Evolutionary conservation across 257 asterid genomes (phyloP).

Genomic region (Fraxinus americana): DNA sequence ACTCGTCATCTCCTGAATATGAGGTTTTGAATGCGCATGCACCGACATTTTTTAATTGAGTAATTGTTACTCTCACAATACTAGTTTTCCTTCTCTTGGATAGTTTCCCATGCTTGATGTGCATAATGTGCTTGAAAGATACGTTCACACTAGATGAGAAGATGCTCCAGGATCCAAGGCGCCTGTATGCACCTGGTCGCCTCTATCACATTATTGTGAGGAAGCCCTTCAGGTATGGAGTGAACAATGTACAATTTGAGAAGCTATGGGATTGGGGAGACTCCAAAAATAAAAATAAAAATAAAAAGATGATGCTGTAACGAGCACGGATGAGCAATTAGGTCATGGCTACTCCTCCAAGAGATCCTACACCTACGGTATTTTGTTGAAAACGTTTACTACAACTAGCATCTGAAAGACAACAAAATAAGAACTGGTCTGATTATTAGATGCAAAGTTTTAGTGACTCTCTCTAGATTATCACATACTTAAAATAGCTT

Average conservation of each 20-base stretch:
- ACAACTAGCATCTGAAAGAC: neutral
- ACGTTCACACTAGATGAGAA: slow-evolving; percentile 90
- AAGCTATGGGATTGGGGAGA: neutral
- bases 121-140: slow-evolving; percentile 93
- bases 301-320: neutral
- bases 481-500: no score
- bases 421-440: neutral
- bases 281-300: neutral
- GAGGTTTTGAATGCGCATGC: slow-evolving; percentile 4
- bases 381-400: no score
- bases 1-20: neutral
- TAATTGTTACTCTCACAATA: slow-evolving; percentile 15
- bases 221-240: slow-evolving; percentile 84
- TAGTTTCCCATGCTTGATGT: slow-evolving; percentile 95
- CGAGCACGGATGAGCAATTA: no score
- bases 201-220: slow-evolving; percentile 91
- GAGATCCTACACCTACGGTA: no score
- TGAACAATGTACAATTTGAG: slow-evolving; percentile 1
- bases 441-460: no score
- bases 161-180: slow-evolving; percentile 95
- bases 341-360: no score
- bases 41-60: neutral
- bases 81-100: slow-evolving; percentile 20
- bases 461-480: no score
- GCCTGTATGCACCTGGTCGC: slow-evolving; percentile 97